Evolutionary conservation across 768 basidiomycete species (phyloP).

Genomic region (Holtermanniella nyarrowii): DNA sequence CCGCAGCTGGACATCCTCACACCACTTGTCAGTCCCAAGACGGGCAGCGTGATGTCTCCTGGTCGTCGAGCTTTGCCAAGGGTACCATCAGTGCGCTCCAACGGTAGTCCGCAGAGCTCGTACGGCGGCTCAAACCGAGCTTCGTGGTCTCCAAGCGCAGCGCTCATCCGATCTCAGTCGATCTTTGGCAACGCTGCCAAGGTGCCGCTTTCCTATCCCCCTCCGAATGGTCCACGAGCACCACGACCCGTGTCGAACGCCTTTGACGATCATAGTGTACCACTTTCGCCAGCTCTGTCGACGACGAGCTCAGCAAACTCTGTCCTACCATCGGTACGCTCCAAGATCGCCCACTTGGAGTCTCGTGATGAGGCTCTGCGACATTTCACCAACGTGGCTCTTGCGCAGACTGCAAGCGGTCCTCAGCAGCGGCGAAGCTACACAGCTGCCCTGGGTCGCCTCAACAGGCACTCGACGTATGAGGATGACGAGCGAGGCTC

Average conservation of each 20-base stretch:
- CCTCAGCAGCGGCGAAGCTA: slow-evolving; percentile 13
- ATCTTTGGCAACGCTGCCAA: neutral
- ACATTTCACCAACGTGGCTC: slow-evolving; percentile 25
- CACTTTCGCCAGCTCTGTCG: neutral
- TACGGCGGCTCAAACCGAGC: neutral
- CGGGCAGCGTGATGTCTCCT: neutral
- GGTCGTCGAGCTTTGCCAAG: neutral
- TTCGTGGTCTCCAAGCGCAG: neutral
- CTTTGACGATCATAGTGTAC: neutral
- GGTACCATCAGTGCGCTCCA: neutral
- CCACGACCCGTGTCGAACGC: neutral
- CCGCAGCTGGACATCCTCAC: slow-evolving; percentile 6
- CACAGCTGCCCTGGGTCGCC: slow-evolving; percentile 23
- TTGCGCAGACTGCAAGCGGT: neutral
- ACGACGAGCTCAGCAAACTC: slow-evolving; percentile 11
- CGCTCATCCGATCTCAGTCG: neutral
- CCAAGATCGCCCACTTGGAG: slow-evolving; percentile 36
- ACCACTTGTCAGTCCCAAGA: neutral
- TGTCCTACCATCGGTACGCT: slow-evolving; percentile 29
- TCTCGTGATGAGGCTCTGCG: slow-evolving; percentile 31
- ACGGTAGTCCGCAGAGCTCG: neutral
- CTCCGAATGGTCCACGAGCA: neutral
- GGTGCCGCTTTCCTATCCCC: neutral
- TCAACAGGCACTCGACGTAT: neutral
- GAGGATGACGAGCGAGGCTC: neutral